phyloP scores from a whole-genome alignment of 805 yeast genomes.

The Sungouiozyma intestinalis region DNA sequence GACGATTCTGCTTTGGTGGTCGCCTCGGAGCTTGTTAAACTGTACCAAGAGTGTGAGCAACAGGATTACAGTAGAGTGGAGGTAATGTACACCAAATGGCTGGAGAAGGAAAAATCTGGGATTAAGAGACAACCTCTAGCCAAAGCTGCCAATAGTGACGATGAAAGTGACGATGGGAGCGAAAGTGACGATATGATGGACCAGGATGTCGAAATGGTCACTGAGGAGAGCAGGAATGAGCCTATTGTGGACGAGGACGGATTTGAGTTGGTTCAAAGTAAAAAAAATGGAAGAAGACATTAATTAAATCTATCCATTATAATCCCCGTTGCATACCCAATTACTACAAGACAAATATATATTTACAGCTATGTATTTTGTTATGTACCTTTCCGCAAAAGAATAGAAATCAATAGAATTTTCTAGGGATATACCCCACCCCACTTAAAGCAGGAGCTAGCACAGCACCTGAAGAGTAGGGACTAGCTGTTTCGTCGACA shows the following conservation, averaged over 20 bases:
- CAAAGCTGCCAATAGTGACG: conserved; percentile 46
- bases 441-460: not conserved
- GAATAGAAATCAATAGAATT: conserved; percentile 1
- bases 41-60: conserved; percentile 54
- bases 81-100: conserved; percentile 48
- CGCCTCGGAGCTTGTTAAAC: conserved; percentile 53
- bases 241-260: conserved; percentile 92
- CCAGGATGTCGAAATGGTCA: conserved; percentile 32
- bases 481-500: not conserved
- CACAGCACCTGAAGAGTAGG: not conserved
- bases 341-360: not conserved
- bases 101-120: conserved; percentile 37
- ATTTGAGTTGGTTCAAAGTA: conserved; percentile 68
- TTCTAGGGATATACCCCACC: conserved; percentile 2
- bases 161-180: conserved; percentile 40
- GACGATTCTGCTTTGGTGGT: conserved; percentile 77
- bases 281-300: conserved; percentile 46
- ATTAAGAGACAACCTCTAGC: conserved; percentile 9
- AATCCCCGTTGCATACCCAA: not conserved
- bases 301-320: conserved; percentile 7
- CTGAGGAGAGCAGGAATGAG: conserved; percentile 28
- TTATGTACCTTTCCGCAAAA: too few species aligned
- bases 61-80: conserved; percentile 49
- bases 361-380: too few species aligned
- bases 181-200: conserved; percentile 32